These are phyloP conservation scores for Saccharomycopsis sp. DNA, from an alignment of 805 yeast genomes.

Conservation along the genomic window DNA sequence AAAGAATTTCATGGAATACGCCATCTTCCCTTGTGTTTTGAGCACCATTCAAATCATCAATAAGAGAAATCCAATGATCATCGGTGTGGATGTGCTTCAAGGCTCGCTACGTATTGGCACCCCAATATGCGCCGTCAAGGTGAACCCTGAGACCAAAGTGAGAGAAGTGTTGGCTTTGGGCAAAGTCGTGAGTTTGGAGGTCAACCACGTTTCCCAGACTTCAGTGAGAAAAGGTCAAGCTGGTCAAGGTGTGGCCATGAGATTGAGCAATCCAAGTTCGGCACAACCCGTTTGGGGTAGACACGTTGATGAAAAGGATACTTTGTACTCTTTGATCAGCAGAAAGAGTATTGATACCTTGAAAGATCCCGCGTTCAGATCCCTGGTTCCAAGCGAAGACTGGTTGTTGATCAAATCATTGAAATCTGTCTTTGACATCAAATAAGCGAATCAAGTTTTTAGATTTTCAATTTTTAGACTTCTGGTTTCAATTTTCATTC, in stretches of 20 bases:
- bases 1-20: slow-evolving; percentile 77
- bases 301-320: slow-evolving; percentile 91
- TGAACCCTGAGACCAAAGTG: slow-evolving; percentile 77
- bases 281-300: slow-evolving; percentile 99
- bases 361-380: slow-evolving; percentile 97
- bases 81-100: slow-evolving; percentile 95
- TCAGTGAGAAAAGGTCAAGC: slow-evolving; percentile 90
- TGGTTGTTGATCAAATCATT: slow-evolving; percentile 87
- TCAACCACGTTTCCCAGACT: slow-evolving; percentile 79
- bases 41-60: slow-evolving; percentile 93
- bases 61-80: slow-evolving; percentile 98
- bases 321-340: slow-evolving; percentile 78
- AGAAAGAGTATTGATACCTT: slow-evolving; percentile 93
- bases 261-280: slow-evolving; percentile 85
- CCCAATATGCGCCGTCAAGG: slow-evolving; percentile 89
- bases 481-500: too few relatives aligned
- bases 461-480: too few relatives aligned
- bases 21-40: slow-evolving; percentile 91
- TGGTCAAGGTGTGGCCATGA: slow-evolving; percentile 96
- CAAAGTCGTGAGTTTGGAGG: slow-evolving; percentile 86
- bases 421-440: slow-evolving; percentile 80
- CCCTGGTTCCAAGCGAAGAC: slow-evolving; percentile 86
- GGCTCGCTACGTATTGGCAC: slow-evolving; percentile 88
- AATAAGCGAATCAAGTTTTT: too few relatives aligned
- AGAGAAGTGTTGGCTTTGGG: slow-evolving; percentile 66